phyloP scores from a whole-genome alignment of 2,329 filamentous ascomycete genomes.

The Tolypocladium nubicola region DNA sequence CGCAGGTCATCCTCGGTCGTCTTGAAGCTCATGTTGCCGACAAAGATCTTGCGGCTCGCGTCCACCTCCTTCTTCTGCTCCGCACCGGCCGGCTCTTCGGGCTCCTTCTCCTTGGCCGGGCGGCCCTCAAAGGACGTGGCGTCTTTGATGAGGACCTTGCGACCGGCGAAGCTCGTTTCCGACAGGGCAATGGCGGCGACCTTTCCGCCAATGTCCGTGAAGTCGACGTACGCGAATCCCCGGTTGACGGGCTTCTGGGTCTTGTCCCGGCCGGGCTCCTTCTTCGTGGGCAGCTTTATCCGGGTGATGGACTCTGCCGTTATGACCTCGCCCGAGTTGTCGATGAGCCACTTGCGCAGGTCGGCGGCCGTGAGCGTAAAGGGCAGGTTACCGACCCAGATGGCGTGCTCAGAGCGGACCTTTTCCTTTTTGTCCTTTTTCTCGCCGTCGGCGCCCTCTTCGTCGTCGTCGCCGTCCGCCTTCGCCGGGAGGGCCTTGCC shows the following conservation, averaged over 20 bases:
- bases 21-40: conserved; percentile 81
- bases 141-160: conserved; percentile 87
- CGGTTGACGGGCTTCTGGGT: conserved; percentile 50
- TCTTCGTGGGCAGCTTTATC: conserved; percentile 64
- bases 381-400: conserved; percentile 96
- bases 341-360: conserved; percentile 69
- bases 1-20: conserved; percentile 70
- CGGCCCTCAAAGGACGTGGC: conserved; percentile 84
- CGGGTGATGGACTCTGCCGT: conserved; percentile 66
- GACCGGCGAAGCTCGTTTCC: conserved; percentile 68
- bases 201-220: conserved; percentile 58
- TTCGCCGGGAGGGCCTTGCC: conserved; percentile 47
- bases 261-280: conserved; percentile 30
- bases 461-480: conserved; percentile 23
- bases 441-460: conserved; percentile 21
- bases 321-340: conserved; percentile 56
- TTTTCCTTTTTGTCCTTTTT: conserved; percentile 33
- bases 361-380: conserved; percentile 68
- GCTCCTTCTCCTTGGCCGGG: conserved; percentile 51
- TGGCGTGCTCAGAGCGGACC: conserved; percentile 65
- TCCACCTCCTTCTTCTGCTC: conserved; percentile 35
- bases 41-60: conserved; percentile 74
- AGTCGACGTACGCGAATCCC: conserved; percentile 95
- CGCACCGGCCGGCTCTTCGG: conserved; percentile 17
- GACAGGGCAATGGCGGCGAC: conserved; percentile 73